Conservation (phyloP, 2,329 filamentous ascomycete species). For the Chaetomium strumarium region DNA sequence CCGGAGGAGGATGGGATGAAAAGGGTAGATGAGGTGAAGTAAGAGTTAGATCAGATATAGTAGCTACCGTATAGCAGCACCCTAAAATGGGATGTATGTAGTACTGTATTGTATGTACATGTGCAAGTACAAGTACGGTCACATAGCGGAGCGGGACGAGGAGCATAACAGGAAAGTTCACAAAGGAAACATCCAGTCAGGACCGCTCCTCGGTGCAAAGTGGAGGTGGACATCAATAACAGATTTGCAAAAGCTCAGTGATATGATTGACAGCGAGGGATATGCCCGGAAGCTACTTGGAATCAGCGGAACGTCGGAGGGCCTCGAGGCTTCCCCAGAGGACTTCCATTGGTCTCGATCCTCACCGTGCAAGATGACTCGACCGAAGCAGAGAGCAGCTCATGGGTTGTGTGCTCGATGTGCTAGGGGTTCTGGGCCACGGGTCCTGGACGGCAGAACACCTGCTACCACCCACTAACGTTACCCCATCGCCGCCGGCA, state of each 20-base stretch:
- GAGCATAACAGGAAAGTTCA: constrained; percentile 8
- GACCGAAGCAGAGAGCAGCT: constrained; percentile 1
- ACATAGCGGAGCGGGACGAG: constrained; percentile 9
- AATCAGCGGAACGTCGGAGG: not conserved
- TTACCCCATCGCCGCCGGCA: constrained; percentile 5
- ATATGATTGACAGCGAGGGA: constrained; percentile 25
- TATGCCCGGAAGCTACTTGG: constrained; percentile 10
- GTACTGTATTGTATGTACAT: too few relatives aligned
- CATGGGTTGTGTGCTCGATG: not conserved
- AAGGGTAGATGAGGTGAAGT: constrained; percentile 8
- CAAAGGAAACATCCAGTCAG: constrained; percentile 13
- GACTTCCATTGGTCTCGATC: constrained; percentile 8
- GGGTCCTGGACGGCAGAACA: constrained; percentile 3
- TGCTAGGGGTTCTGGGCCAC: constrained; percentile 1
- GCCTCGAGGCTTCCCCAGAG: constrained; percentile 1
- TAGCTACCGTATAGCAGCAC: constrained; percentile 18
- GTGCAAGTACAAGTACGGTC: too few relatives aligned
- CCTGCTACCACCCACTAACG: not conserved
- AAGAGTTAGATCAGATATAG: constrained; percentile 22
- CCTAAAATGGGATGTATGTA: too few relatives aligned
- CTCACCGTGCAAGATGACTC: not conserved
- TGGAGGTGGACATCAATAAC: constrained; percentile 18
- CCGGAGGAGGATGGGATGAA: constrained; percentile 19
- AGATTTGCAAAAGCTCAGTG: constrained; percentile 12
- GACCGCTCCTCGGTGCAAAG: constrained; percentile 4